Evolutionary conservation across 352 stramenopile genomes (phyloP).

Genomic region (Globisporangium radiosum): DNA sequence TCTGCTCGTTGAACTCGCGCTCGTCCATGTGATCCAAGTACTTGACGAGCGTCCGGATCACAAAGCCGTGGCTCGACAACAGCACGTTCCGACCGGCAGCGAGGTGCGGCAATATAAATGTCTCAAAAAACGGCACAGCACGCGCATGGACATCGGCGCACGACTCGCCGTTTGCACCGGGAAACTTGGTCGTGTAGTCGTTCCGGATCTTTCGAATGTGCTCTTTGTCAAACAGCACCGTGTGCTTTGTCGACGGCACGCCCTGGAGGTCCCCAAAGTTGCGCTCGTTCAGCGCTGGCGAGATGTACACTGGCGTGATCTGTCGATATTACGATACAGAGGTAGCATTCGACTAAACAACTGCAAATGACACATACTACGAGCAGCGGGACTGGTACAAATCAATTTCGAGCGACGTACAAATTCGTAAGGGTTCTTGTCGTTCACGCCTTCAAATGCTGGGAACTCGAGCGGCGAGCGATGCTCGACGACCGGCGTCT

Average conservation of each 20-base stretch:
- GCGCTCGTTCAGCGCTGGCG: conserved; percentile 69
- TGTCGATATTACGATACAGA: conserved; percentile 15
- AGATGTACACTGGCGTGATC: conserved; percentile 78
- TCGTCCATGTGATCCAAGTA: conserved; percentile 76
- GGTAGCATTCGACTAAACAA: neutral
- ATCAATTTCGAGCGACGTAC: conserved; percentile 23
- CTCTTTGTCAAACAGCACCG: conserved; percentile 65
- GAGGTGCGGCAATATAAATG: conserved; percentile 71
- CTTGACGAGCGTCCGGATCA: conserved; percentile 84
- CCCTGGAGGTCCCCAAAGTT: conserved; percentile 82
- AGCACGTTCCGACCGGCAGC: conserved; percentile 68
- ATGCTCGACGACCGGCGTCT: conserved; percentile 76
- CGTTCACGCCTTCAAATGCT: conserved; percentile 63
- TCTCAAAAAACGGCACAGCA: conserved; percentile 70
- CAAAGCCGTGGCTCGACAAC: conserved; percentile 76
- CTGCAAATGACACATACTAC: no score
- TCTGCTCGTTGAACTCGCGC: conserved; percentile 68
- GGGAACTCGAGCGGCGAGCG: conserved; percentile 63
- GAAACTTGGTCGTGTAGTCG: conserved; percentile 76
- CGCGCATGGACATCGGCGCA: conserved; percentile 76
- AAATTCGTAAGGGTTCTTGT: conserved; percentile 73
- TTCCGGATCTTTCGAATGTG: conserved; percentile 75
- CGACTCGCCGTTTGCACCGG: conserved; percentile 71
- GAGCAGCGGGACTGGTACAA: no score
- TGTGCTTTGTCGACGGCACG: conserved; percentile 70